phyloP scores from a whole-genome alignment of 371 early-diverging fungal species.

The Mortierella sp. region DNA sequence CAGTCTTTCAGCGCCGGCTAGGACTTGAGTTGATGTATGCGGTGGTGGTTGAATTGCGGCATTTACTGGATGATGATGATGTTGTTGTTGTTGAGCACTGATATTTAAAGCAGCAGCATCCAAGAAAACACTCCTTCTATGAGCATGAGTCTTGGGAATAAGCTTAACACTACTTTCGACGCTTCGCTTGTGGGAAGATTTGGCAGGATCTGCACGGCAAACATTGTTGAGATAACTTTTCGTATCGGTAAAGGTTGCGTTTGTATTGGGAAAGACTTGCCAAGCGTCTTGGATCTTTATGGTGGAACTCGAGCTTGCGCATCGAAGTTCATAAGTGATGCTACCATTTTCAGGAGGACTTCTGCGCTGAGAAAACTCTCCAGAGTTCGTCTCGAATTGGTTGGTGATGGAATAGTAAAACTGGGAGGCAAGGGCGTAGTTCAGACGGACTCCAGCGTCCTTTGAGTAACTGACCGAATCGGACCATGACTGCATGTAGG shows the following conservation, averaged over 20 bases:
- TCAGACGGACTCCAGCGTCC: slow-evolving; percentile 33
- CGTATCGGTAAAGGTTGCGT: slow-evolving; percentile 6
- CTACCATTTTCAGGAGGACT: slow-evolving; percentile 10
- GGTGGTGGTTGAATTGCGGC: too few species aligned
- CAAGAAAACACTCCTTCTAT: slow-evolving; percentile 9
- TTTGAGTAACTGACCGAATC: slow-evolving; percentile 22
- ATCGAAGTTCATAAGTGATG: slow-evolving; percentile 29
- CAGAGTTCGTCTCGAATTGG: slow-evolving; percentile 4
- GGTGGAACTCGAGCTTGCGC: not conserved
- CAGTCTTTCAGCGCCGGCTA: slow-evolving; percentile 13
- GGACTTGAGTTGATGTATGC: not conserved
- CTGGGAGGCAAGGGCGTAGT: slow-evolving; percentile 18
- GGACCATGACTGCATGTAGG: slow-evolving; percentile 18
- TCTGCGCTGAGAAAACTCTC: slow-evolving; percentile 20
- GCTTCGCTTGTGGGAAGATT: not conserved
- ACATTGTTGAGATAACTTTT: slow-evolving; percentile 19
- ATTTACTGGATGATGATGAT: too few species aligned
- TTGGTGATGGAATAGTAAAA: not conserved
- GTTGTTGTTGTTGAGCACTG: too few species aligned
- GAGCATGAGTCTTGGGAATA: not conserved
- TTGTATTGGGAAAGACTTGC: slow-evolving; percentile 1
- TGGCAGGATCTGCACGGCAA: slow-evolving; percentile 7
- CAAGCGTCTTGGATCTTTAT: slow-evolving; percentile 10
- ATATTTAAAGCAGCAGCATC: not conserved
- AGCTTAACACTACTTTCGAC: not conserved